phyloP scores from a whole-genome alignment of 148 eudicot species.

The Arctostaphylos glauca region DNA sequence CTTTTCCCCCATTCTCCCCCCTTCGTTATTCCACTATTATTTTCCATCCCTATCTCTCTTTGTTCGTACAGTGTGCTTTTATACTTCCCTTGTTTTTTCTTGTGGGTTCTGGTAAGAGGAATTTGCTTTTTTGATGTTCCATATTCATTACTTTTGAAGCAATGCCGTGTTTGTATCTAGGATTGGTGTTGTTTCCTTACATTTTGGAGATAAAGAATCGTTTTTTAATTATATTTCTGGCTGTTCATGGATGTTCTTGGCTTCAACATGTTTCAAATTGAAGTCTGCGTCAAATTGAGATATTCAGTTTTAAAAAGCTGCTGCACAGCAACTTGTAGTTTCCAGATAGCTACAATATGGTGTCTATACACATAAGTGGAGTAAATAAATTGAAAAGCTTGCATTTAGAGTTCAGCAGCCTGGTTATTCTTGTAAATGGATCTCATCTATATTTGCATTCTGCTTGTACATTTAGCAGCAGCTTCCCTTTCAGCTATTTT shows the following conservation, averaged over 20 bases:
- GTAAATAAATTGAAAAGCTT: neutral
- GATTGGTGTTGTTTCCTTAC: neutral
- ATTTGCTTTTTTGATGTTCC: neutral
- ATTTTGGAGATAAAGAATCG: neutral
- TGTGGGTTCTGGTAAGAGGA: constrained; percentile 8
- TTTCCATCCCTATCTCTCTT: neutral
- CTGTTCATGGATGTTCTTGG: too few relatives aligned
- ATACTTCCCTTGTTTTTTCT: neutral
- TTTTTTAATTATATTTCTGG: neutral
- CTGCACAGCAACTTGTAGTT: neutral
- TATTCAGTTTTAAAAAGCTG: neutral
- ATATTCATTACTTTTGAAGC: neutral
- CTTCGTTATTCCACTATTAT: neutral
- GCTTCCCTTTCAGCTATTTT: neutral
- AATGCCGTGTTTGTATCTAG: neutral
- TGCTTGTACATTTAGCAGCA: neutral
- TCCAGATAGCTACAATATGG: neutral
- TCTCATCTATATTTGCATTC: neutral
- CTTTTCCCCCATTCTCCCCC: neutral
- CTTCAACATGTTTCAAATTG: too few relatives aligned
- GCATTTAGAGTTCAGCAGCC: neutral
- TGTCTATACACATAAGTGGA: neutral
- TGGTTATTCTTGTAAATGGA: neutral
- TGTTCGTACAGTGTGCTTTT: neutral
- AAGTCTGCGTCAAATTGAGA: too few relatives aligned